Percentiles rank a stretch among this genome's conserved stretches.
These are phyloP conservation scores for Mentha longifolia DNA, from an alignment of 257 asterid species.

Conservation along the genomic window DNA sequence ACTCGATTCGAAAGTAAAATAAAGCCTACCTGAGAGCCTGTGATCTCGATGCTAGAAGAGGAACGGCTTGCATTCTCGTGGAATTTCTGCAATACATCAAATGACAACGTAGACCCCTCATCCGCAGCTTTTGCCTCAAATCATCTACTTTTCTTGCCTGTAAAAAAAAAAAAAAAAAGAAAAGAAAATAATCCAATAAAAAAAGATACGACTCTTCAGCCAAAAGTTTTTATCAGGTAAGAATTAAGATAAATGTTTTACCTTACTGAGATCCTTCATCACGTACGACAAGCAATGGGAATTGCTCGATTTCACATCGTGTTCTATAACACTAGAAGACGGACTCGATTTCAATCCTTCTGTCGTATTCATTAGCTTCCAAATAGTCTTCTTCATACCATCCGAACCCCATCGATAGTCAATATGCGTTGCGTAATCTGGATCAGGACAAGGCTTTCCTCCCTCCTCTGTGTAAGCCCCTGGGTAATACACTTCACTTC, in stretches of 20 bases:
- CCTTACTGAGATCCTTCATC: slow-evolving; percentile 71
- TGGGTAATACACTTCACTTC: slow-evolving; percentile 79
- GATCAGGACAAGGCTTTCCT: slow-evolving; percentile 62
- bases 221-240: not conserved
- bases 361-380: slow-evolving; percentile 67
- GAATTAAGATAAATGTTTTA: slow-evolving; percentile 18
- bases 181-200: not conserved
- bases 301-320: slow-evolving; percentile 66
- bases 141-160: slow-evolving; percentile 85
- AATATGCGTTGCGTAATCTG: slow-evolving; percentile 73
- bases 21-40: slow-evolving; percentile 78
- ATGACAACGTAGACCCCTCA: slow-evolving; percentile 90
- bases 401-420: slow-evolving; percentile 91
- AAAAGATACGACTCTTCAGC: not conserved
- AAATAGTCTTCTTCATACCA: slow-evolving; percentile 78
- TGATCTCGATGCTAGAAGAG: slow-evolving; percentile 86
- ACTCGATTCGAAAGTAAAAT: not conserved
- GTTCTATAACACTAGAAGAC: slow-evolving; percentile 43
- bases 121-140: slow-evolving; percentile 87
- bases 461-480: slow-evolving; percentile 54
- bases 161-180: slow-evolving; percentile 19
- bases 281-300: slow-evolving; percentile 76
- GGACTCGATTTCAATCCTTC: slow-evolving; percentile 45
- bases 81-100: slow-evolving; percentile 86
- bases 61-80: slow-evolving; percentile 80